Base-by-base conservation (phyloP, 805 yeast species). In the Schizosaccharomyces japonicus region DNA sequence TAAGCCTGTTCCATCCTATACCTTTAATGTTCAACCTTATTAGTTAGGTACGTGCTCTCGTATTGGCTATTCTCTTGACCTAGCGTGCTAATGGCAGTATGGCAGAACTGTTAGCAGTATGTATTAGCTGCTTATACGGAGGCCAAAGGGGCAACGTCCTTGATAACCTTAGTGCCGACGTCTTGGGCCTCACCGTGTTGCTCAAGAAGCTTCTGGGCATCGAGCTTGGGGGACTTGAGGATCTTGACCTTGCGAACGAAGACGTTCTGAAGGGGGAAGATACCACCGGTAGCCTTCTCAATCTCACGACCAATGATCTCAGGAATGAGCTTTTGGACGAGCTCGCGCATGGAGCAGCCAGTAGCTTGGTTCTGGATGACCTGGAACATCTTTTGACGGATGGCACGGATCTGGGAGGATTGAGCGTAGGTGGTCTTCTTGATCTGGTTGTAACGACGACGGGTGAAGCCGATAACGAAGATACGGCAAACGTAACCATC, bases 251-350 rank as follows among this genome's bases (percentile, higher is more conserved):
- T 87, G 78, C 95, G 85, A 70, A 87, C 81, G 79, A 84, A 92
- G 65, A 85, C 93, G 75, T 87, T 84, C 75, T 87, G 96, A 68
- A 87, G 78, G 65, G 96, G 96, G 78, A 73, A 84, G 73, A 85
- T 81, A 62, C 81, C 72, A 70, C 79, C 84, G 58, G 95, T 81
- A 56, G 94, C 76, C 75, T 84, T 85, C 73, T 84, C 94, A 63
- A 85, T 87, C 72, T 87, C 96, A 71, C 94, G 87, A 66, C 94
- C 94, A 67, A 85, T 85, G 60, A 87, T 94, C 74, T 85, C 96
- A 66, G 96, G 95, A 62, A 85, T 85, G 73, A 85, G 81, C 76
- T 87, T 85, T 64, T 92, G 75, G 60, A 94, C 83, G 67, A 85
- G 80, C 73, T 85, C 95, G 66, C 95, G 82, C 66, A 85, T 77